Evolutionary conservation across 768 basidiomycete genomes (phyloP).

Genomic region (Leccinellum rugosiceps): DNA sequence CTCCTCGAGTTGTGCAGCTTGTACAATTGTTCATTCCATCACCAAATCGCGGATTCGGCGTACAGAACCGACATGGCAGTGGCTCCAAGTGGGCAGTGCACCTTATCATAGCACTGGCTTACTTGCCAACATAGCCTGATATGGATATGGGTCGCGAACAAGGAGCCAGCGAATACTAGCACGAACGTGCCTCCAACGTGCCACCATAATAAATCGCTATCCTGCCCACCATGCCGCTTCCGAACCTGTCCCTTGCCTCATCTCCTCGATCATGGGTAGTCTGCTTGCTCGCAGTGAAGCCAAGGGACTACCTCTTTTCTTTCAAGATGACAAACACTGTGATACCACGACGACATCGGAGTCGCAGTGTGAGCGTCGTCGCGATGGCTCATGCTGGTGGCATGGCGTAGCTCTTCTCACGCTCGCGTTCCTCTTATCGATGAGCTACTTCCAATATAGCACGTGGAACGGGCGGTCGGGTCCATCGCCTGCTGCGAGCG

Average conservation of each 20-base stretch:
- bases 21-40: too few relatives aligned
- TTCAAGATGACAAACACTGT: neutral
- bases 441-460: conserved; percentile 10
- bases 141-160: neutral
- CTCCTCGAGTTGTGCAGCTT: too few relatives aligned
- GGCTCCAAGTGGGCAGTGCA: too few relatives aligned
- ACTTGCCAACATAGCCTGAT: neutral
- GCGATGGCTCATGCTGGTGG: neutral
- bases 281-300: neutral
- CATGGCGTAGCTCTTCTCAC: conserved; percentile 6
- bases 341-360: neutral
- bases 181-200: neutral
- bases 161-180: neutral
- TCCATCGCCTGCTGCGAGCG: neutral
- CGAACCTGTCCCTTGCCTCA: neutral
- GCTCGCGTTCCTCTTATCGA: conserved; percentile 13
- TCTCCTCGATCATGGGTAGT: neutral
- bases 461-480: conserved; percentile 4
- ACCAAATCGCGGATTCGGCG: too few relatives aligned
- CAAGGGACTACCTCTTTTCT: neutral
- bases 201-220: neutral
- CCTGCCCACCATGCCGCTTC: neutral
- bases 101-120: neutral
- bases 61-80: too few relatives aligned
- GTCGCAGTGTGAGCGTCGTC: neutral